A percentile compares a stretch with the other conserved stretches of the same genome.
Conservation (phyloP, 2,329 filamentous ascomycete species). For the Celoporthe dispersa region DNA sequence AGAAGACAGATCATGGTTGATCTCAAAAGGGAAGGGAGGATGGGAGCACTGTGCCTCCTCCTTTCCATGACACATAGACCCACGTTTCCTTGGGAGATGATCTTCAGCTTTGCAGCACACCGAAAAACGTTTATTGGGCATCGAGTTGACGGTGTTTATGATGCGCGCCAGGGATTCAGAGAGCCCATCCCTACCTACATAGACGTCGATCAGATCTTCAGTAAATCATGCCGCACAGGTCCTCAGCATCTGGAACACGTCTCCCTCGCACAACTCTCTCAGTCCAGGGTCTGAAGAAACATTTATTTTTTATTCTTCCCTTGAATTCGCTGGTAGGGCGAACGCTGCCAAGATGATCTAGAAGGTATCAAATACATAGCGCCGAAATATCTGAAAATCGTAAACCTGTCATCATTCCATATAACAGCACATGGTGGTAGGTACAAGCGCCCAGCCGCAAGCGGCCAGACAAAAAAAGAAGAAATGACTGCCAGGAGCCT, state of each 20-base stretch:
- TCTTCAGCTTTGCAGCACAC: not conserved
- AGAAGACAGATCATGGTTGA: not conserved
- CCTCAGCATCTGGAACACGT: not conserved
- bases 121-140: not conserved
- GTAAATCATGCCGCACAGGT: not conserved
- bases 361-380: not conserved
- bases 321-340: not conserved
- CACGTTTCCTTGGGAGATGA: not conserved
- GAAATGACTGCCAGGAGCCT: not conserved
- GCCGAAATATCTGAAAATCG: conserved; percentile 15
- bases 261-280: not conserved
- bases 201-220: conserved; percentile 22
- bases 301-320: not conserved
- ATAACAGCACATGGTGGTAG: conserved; percentile 11
- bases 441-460: not conserved
- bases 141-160: not conserved
- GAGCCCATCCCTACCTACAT: conserved; percentile 4
- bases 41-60: no score
- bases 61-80: no score
- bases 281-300: not conserved
- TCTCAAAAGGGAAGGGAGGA: no score
- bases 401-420: conserved; percentile 15
- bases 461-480: not conserved
- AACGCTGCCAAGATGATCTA: not conserved
- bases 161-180: conserved; percentile 16